phyloP scores from a whole-genome alignment of 23 red algal species.

The Chondrus crispus region DNA sequence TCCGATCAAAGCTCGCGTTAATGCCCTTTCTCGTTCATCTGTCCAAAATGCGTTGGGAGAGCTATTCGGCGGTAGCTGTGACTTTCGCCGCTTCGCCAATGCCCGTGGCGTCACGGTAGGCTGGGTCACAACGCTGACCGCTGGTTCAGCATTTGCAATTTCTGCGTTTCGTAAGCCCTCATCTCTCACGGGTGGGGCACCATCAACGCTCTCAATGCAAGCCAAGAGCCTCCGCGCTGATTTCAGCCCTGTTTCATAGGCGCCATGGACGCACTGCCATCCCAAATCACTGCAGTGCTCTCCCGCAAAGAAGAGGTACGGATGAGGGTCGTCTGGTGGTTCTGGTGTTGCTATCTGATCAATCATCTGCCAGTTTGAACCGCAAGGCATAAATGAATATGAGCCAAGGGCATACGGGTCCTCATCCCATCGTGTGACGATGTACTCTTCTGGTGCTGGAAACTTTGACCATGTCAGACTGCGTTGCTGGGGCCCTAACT shows the following conservation, averaged over 20 bases:
- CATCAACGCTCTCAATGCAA: not conserved
- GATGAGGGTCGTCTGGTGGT: slow-evolving; percentile 39
- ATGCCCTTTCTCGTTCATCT: slow-evolving; percentile 27
- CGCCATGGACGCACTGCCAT: slow-evolving; percentile 78
- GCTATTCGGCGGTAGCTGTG: not conserved
- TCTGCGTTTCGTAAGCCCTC: too few relatives aligned
- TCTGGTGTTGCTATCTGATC: slow-evolving; percentile 58
- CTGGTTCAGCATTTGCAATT: not conserved
- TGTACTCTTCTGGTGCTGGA: slow-evolving; percentile 46
- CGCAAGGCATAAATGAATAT: slow-evolving; percentile 77
- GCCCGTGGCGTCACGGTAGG: not conserved
- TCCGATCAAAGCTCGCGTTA: slow-evolving; percentile 39
- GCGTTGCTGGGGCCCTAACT: not conserved
- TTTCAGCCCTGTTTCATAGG: slow-evolving; percentile 73
- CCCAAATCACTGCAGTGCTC: slow-evolving; percentile 55
- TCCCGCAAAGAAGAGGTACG: slow-evolving; percentile 71
- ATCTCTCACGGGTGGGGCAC: not conserved
- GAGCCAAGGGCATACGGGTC: slow-evolving; percentile 75
- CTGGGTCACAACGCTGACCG: not conserved
- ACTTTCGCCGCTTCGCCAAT: not conserved
- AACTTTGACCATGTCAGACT: slow-evolving; percentile 27
- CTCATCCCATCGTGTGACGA: slow-evolving; percentile 79
- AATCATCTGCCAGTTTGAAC: slow-evolving; percentile 62
- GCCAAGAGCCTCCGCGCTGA: slow-evolving; percentile 25
- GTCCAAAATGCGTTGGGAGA: slow-evolving; percentile 40